Percentiles rank a stretch among this genome's conserved stretches.
Evolutionary conservation across 208 protist species (phyloP).

Genomic region (Blechomonas ayalai): DNA sequence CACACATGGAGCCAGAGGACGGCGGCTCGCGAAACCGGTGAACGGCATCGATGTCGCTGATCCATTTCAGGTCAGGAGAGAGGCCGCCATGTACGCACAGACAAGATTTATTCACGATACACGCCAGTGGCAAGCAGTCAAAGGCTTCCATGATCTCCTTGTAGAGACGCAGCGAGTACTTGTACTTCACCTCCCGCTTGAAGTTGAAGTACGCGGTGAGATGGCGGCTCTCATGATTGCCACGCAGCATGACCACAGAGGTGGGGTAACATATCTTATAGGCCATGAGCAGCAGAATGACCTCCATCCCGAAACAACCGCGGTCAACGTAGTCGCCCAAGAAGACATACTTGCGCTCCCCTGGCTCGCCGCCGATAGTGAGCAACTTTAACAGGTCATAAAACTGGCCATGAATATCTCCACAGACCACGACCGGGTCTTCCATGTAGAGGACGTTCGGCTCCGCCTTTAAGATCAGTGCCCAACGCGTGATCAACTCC

Average conservation of each 20-base stretch:
- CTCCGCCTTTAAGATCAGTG: slow-evolving; percentile 72
- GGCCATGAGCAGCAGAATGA: slow-evolving; percentile 90
- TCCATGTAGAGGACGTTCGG: slow-evolving; percentile 77
- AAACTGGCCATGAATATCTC: slow-evolving; percentile 97
- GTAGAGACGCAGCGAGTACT: slow-evolving; percentile 85
- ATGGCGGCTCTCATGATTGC: slow-evolving; percentile 98
- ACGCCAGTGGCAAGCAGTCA: slow-evolving; percentile 90
- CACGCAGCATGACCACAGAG: slow-evolving; percentile 91
- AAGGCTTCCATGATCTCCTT: slow-evolving; percentile 90
- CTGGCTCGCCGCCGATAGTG: slow-evolving; percentile 87
- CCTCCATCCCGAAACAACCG: slow-evolving; percentile 87
- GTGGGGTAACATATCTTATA: slow-evolving; percentile 92
- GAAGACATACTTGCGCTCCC: slow-evolving; percentile 91
- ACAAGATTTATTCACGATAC: slow-evolving; percentile 79
- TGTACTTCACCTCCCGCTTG: slow-evolving; percentile 91
- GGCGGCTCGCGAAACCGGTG: slow-evolving; percentile 93
- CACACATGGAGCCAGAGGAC: slow-evolving; percentile 87
- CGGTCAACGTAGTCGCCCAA: slow-evolving; percentile 96
- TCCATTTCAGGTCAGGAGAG: slow-evolving; percentile 53
- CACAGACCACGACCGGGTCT: slow-evolving; percentile 76
- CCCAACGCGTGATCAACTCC: slow-evolving; percentile 60
- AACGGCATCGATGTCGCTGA: slow-evolving; percentile 86
- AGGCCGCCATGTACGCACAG: slow-evolving; percentile 94
- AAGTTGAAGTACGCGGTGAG: slow-evolving; percentile 97
- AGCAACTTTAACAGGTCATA: slow-evolving; percentile 96